Evolutionary conservation across 306 rosid species (phyloP).

Genomic region (Carpinus viminea): DNA sequence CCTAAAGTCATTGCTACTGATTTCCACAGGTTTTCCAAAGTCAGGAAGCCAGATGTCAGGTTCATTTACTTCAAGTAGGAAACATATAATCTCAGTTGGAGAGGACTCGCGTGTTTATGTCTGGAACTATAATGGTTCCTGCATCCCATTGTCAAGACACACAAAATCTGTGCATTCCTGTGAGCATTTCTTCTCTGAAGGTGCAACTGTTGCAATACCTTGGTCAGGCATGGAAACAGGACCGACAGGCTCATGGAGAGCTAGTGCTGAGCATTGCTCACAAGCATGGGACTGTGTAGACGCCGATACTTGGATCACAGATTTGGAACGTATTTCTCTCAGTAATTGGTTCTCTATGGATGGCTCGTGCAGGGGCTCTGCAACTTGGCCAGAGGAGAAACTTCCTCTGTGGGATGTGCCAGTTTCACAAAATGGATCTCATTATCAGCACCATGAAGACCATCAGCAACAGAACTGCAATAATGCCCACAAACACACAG

Average conservation of each 20-base stretch:
- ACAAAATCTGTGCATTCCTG: slow-evolving; percentile 56
- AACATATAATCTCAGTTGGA: slow-evolving; percentile 71
- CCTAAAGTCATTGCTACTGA: slow-evolving; percentile 21
- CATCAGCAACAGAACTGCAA: slow-evolving; percentile 17
- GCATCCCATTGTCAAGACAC: slow-evolving; percentile 34
- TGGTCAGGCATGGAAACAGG: slow-evolving; percentile 63
- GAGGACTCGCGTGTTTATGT: slow-evolving; percentile 75
- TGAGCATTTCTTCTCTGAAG: slow-evolving; percentile 70
- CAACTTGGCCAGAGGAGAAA: slow-evolving; percentile 91
- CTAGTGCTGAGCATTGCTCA: slow-evolving; percentile 22
- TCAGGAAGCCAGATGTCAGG: slow-evolving; percentile 80
- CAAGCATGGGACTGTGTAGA: slow-evolving; percentile 21
- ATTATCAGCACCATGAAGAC: slow-evolving; percentile 1
- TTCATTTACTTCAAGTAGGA: slow-evolving; percentile 62
- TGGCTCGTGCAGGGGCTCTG: slow-evolving; percentile 52
- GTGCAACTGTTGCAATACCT: slow-evolving; percentile 73
- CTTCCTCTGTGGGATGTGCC: slow-evolving; percentile 59
- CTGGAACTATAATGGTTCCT: slow-evolving; percentile 53
- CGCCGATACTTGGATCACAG: slow-evolving; percentile 33
- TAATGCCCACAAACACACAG: slow-evolving; percentile 21
- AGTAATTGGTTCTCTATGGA: slow-evolving; percentile 73
- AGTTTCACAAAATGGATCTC: slow-evolving; percentile 34
- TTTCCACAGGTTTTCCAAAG: slow-evolving; percentile 59
- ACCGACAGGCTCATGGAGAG: slow-evolving; percentile 12
- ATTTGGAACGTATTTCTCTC: slow-evolving; percentile 48